Base-by-base conservation (phyloP, 2,329 filamentous ascomycete genomes). In the Fusarium brevicatenulatum region DNA sequence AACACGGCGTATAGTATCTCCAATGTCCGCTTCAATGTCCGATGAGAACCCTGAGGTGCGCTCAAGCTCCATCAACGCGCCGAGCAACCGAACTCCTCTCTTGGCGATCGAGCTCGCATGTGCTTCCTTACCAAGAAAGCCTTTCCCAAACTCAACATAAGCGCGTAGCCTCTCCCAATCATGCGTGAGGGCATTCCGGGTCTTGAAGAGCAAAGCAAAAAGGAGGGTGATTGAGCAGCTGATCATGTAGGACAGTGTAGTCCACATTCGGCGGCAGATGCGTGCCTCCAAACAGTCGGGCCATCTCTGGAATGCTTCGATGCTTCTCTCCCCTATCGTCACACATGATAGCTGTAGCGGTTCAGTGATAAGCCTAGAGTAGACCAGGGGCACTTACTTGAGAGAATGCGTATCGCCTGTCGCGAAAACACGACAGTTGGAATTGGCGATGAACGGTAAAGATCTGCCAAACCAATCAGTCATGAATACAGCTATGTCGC, bases 401-500 rank as follows among this genome's bases (percentile, higher is more conserved):
- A 12, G 61, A 63, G 5, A 50, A 62, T 1, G 61, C 37, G 8
- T 50, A 50, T 10, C 44, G 61, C 7, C 44, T 39, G 5, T 63
- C 55, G 1, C 61, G 55, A 25, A 63, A 63, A 9, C 61, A 63
- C 7, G 61, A 63, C 4, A 63, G 7, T 23, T 63, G 55, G 21
- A 62, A 50, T 18, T 50, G 55, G 9, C 61, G 61, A 37, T 63
- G 61, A 10, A 50, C 13, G 0, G 44, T 63, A n/a, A 61, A 61
- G 5, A 61, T 37, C 61, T 63, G 4, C 1, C 15, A 1, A 1
- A 4, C 2, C 13, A 4, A 13, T 63, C 13, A 63, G 54, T 4
- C 13, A 19, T 6, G 7, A n/a, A 18, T 0, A n/a, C 15, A 2
- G 25, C 0, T 3, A n/a, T 3, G 9, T 32, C 10, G 6, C 2